These are phyloP conservation scores for Stagonosporopsis cucurbitacearum DNA, from an alignment of 2,329 filamentous ascomycete genomes.

Conservation along the genomic window DNA sequence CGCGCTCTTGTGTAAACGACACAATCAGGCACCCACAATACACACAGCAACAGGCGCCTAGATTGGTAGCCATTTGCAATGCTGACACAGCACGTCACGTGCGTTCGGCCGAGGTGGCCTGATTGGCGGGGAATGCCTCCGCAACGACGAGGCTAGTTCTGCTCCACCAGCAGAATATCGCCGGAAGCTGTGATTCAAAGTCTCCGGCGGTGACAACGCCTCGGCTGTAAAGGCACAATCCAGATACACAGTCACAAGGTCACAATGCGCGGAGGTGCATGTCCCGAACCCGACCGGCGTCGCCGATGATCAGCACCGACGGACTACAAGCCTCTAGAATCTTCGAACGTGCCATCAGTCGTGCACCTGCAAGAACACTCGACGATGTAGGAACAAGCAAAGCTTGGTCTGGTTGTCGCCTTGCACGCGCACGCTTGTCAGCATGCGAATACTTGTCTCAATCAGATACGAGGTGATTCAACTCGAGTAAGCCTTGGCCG, in stretches of 20 bases:
- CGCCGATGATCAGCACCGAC: background rate
- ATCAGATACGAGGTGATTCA: too few species aligned
- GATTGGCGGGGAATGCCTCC: too few species aligned
- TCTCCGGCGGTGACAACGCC: too few species aligned
- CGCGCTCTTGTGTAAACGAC: background rate
- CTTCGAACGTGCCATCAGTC: background rate
- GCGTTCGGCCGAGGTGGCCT: slow-evolving; percentile 2
- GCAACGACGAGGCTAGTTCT: too few species aligned
- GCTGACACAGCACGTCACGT: slow-evolving; percentile 15
- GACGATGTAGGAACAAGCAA: background rate
- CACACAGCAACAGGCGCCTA: background rate
- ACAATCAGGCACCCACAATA: slow-evolving; percentile 3
- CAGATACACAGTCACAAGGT: background rate
- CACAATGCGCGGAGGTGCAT: background rate
- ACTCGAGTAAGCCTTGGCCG: too few species aligned
- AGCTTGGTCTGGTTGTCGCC: background rate
- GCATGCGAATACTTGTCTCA: too few species aligned
- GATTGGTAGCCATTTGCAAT: background rate
- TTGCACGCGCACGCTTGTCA: background rate
- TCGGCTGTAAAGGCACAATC: too few species aligned
- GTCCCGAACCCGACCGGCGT: background rate
- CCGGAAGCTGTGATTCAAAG: too few species aligned
- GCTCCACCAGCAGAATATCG: too few species aligned
- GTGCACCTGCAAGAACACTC: background rate
- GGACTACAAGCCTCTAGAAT: background rate